Base-by-base conservation (phyloP, 2,329 filamentous ascomycete genomes). In the Peltaster fructicola region DNA sequence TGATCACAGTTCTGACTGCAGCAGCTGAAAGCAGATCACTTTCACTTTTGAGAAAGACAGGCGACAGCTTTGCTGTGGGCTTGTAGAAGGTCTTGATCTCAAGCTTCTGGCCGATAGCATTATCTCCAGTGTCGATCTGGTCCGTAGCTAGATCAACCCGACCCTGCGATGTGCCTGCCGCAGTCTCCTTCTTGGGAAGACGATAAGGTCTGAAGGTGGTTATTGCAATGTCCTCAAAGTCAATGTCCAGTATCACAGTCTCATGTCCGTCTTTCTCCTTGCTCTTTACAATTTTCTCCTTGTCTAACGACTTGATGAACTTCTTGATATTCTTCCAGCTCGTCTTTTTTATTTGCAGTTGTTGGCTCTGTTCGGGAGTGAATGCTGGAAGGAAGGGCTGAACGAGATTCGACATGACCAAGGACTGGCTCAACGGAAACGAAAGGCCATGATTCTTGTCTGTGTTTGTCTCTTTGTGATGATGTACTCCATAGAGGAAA, bases 281-380 rank as follows among this genome's bases (percentile, higher is more conserved):
- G 22, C 59, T 61, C 39, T 70, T 73, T 36, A 73, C 47, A n/a
- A 75, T 51, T 10, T 56, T 45, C 23, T 65, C 53, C 45, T 75
- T 76, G 44, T 75, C 70, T 7, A 77, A 53, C 26, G 64, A 55
- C 38, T 75, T 76, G 48, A 76, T 63, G 43, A 76, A 75, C 36
- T 73, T 76, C 41, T 68, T 71, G 31, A 71, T 61, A 32, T 66
- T 75, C 50, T 76, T 76, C 66, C 67, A 75, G 32, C 64, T 70
- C 3, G 69, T 71, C 49, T 75, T 76, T 41, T 75, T 76, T 47
- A 76, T 72, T 35, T 71, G 66, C 25, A 71, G 61, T 31, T 57
- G 66, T 28, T 61, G 61, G 2, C 57, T 55, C 39, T 68, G 59
- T 11, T 60, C 54, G 4, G 65, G 51, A 7, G 59, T 65, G 41